phyloP scores from a whole-genome alignment of 345 rosid genomes.

The Eucalyptus microcorys region DNA sequence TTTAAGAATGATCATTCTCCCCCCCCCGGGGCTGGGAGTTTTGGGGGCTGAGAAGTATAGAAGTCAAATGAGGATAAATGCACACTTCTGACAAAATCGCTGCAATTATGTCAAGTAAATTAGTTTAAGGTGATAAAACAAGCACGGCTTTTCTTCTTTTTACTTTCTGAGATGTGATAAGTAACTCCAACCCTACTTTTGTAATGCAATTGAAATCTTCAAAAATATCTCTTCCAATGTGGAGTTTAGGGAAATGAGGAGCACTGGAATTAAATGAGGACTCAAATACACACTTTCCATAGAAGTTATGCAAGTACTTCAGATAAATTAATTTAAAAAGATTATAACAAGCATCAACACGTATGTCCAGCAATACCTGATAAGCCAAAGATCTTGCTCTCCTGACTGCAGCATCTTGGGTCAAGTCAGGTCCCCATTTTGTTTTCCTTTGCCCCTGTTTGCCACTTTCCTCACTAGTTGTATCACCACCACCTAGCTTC shows the following conservation, averaged over 20 bases:
- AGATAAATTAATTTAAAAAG: neutral
- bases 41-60: neutral
- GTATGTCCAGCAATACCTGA: slow-evolving; percentile 41
- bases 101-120: neutral
- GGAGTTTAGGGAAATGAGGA: neutral
- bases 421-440: slow-evolving; percentile 77
- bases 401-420: slow-evolving; percentile 52
- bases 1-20: neutral
- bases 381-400: slow-evolving; percentile 60
- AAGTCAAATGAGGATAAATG: neutral
- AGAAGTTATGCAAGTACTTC: neutral
- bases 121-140: neutral
- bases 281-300: neutral
- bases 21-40: neutral
- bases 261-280: neutral
- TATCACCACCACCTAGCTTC: slow-evolving; percentile 18
- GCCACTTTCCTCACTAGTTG: slow-evolving; percentile 17
- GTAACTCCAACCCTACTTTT: neutral
- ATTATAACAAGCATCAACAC: neutral
- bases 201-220: neutral
- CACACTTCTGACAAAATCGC: neutral
- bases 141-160: slow-evolving; percentile 3
- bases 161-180: neutral
- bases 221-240: neutral
- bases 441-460: slow-evolving; percentile 58